Conservation (phyloP, 495 filamentous ascomycete genomes). For the Neurospora sp. region DNA sequence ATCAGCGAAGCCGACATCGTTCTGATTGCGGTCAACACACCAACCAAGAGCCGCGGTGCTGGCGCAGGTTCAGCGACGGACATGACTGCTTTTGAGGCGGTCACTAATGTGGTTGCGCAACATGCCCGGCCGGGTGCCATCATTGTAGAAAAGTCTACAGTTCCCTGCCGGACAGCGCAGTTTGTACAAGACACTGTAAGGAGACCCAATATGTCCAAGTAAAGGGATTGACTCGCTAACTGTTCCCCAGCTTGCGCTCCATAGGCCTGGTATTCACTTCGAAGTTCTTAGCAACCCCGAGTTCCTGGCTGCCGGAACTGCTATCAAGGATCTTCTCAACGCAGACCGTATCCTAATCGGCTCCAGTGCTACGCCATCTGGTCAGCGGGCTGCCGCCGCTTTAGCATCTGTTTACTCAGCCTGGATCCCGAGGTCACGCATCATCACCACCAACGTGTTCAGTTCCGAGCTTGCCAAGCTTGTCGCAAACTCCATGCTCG, state of each 20-base stretch:
- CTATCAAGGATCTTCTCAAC: slow-evolving; percentile 56
- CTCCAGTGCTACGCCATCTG: slow-evolving; percentile 43
- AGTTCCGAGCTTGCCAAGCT: slow-evolving; percentile 72
- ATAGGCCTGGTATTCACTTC: slow-evolving; percentile 53
- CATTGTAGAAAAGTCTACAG: slow-evolving; percentile 74
- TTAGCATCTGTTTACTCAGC: slow-evolving; percentile 54
- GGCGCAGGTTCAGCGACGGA: slow-evolving; percentile 64
- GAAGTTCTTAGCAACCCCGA: slow-evolving; percentile 76
- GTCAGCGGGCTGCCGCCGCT: slow-evolving; percentile 49
- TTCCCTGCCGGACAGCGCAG: slow-evolving; percentile 66
- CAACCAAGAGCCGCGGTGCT: slow-evolving; percentile 60
- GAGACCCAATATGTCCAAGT: not conserved
- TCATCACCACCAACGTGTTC: slow-evolving; percentile 64
- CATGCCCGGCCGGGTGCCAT: slow-evolving; percentile 57
- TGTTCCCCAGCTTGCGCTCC: slow-evolving; percentile 22
- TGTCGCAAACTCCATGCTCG: slow-evolving; percentile 69
- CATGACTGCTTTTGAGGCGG: slow-evolving; percentile 59
- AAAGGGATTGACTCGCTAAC: not conserved
- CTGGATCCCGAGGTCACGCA: slow-evolving; percentile 56
- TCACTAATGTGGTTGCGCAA: slow-evolving; percentile 53
- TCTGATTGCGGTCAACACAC: slow-evolving; percentile 69
- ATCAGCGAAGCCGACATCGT: slow-evolving; percentile 63
- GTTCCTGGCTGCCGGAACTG: slow-evolving; percentile 69
- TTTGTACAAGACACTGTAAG: slow-evolving; percentile 54
- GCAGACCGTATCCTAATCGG: slow-evolving; percentile 75